Percentiles rank a stretch among this genome's conserved stretches.
These are phyloP conservation scores for Calocera viscosa DNA, from an alignment of 768 basidiomycete species.

Conservation along the genomic window DNA sequence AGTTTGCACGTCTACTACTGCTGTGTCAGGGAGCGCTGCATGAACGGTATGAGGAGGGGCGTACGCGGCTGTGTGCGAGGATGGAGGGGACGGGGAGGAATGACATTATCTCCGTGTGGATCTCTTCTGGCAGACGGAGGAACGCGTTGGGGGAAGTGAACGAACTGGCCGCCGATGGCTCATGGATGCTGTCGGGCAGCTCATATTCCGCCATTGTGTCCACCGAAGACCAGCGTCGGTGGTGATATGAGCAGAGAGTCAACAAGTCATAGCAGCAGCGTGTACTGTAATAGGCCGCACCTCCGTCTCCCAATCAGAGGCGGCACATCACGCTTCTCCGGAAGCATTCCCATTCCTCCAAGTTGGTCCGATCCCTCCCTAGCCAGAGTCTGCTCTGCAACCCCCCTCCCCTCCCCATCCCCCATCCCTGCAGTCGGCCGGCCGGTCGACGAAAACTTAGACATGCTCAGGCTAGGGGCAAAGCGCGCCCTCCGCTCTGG, in stretches of 20 bases:
- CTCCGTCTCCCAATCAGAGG: conserved; percentile 3
- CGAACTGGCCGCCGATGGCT: not conserved
- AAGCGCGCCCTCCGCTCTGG: not conserved
- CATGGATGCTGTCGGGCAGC: not conserved
- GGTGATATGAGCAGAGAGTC: no score
- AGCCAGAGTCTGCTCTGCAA: not conserved
- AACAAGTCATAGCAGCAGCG: no score
- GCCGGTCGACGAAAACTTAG: not conserved
- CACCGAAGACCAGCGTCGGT: no score
- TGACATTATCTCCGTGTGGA: not conserved
- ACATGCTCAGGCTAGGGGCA: not conserved
- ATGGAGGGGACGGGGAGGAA: not conserved
- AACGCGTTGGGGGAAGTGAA: not conserved
- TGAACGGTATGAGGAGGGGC: not conserved
- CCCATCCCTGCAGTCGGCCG: not conserved
- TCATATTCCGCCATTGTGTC: not conserved
- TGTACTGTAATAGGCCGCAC: no score
- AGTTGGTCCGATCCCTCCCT: not conserved
- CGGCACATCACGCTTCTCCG: not conserved
- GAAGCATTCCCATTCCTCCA: not conserved
- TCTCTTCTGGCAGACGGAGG: not conserved
- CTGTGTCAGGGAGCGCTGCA: no score
- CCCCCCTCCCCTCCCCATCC: not conserved
- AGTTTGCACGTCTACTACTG: conserved; percentile 3
- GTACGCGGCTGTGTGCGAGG: not conserved